Evolutionary conservation across 225 moss, liverwort and hornwort genomes (phyloP), one percentile per base, ranked within the genome.

Genomic region (Lunularia cruciata): DNA sequence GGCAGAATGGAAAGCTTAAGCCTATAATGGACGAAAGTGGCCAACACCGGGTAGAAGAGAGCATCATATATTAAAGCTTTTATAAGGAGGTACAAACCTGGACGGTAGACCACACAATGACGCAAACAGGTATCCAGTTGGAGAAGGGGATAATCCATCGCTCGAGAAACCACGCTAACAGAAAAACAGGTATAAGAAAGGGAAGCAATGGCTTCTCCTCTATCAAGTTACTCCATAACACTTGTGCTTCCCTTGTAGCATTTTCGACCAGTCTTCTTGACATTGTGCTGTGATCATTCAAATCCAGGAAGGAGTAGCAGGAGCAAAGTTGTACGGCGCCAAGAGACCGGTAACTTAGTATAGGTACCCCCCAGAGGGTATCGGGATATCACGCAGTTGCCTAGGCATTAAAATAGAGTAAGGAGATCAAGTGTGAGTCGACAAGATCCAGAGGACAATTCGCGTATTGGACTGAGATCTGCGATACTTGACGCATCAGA

Each of bases 41-140:
- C n/a, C n/a, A n/a, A n/a, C n/a, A n/a, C n/a, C n/a, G n/a, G n/a
- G n/a, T n/a, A n/a, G n/a, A n/a, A n/a, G n/a, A n/a, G n/a, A n/a
- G n/a, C n/a, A n/a, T n/a, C n/a, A n/a, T n/a, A n/a, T n/a, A n/a
- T n/a, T n/a, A n/a, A n/a, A n/a, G n/a, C n/a, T n/a, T n/a, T n/a
- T n/a, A n/a, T n/a, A n/a, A n/a, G n/a, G n/a, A n/a, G 13, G 46
- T 2, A 46, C 67, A 35, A 10, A 91, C 95, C 95, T 95, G 88
- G 33, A 92, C 78, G n/a, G 86, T 86, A 43, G 85, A 86, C 95
- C 95, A 95, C 57, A 88, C 90, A 51, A 88, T 81, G 51, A 92
- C 84, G 69, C 85, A 83, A 12, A 95, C 83, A 54, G 95, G 95
- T 28, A 95, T 83, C 95, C 89, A 95, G 72, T 95, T 95, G 76